Evolutionary conservation across 768 basidiomycete genomes (phyloP).

Genomic region (Mycena leptocephala): DNA sequence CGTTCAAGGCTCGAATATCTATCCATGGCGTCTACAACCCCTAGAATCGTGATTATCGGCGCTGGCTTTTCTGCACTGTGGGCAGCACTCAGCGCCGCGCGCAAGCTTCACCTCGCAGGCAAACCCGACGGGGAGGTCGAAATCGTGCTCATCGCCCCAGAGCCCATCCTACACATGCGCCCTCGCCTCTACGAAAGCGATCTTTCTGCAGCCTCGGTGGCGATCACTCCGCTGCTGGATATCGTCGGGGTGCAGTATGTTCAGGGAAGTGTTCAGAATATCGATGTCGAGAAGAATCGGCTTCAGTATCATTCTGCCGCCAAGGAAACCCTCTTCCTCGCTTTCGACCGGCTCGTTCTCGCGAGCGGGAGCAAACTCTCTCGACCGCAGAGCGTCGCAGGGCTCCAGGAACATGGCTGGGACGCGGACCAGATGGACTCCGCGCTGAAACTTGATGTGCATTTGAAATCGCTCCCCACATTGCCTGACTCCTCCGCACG

Average conservation of each 20-base stretch:
- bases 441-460: constrained; percentile 29
- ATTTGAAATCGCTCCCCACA: constrained; percentile 27
- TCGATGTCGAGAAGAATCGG: constrained; percentile 12
- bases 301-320: constrained; percentile 17
- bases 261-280: constrained; percentile 27
- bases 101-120: constrained; percentile 27
- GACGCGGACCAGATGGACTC: constrained; percentile 33
- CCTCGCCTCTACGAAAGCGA: constrained; percentile 39
- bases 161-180: constrained; percentile 37
- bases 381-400: constrained; percentile 25
- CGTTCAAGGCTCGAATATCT: not conserved
- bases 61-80: constrained; percentile 37
- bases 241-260: constrained; percentile 27
- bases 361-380: constrained; percentile 37
- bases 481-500: constrained; percentile 30
- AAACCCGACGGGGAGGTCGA: constrained; percentile 15
- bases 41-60: constrained; percentile 33
- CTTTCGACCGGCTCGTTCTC: constrained; percentile 33
- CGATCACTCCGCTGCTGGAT: constrained; percentile 17
- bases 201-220: constrained; percentile 22
- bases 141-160: constrained; percentile 36
- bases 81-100: constrained; percentile 35
- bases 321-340: constrained; percentile 10
- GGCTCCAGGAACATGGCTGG: constrained; percentile 28
- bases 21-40: not conserved